Evolutionary conservation across 768 basidiomycete genomes (phyloP), one percentile per base, ranked within the genome.

Genomic region (Tubosaeta brunneosetosa): DNA sequence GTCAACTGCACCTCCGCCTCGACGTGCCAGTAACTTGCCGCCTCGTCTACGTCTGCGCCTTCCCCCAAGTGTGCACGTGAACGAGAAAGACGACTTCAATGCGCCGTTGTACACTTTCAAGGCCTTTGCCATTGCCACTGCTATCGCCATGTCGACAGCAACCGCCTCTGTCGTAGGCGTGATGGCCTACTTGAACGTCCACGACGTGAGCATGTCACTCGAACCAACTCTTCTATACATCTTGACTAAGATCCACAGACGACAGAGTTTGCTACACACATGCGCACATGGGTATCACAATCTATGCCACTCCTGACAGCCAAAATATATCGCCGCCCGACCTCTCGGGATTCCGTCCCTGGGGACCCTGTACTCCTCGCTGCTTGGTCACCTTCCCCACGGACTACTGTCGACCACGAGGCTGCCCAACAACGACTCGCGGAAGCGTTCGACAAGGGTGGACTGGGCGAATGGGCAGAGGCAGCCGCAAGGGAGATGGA

Each of bases 91-190:
- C 52, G 65, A 70, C 34, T 77, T 78, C 58, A 80, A 79, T 42
- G 79, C 74, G 0, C 77, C 77, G 0, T 51, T 86, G 2, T 76
- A 82, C 56, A 77, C 79, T 1, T 70, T 78, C 5, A 85, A 85
- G 57, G 87, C 86, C 0, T 82, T 90, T 37, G 72, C 76, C 3
- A 75, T 87, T 38, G 85, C 87, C 4, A 88, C 87, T 0, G 61
- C 77, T 10, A 60, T 85, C 32, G 86, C 88, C 25, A 59, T 75
- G 0, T 65, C 74, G 3, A 72, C 77, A 25, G 84, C 78, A 0
- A 64, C 72, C 6, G 69, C 64, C 0, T 65, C 79, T 5, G 68
- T 81, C 3, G 75, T 71, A 59, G 76, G 77, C 1, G 73, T 86
- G 27, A 78, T 82, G 66, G 64, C 69, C 12, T 70, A 71, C 42